Conservation (phyloP, 2,329 filamentous ascomycete species). For the Xylariaceae sp. region DNA sequence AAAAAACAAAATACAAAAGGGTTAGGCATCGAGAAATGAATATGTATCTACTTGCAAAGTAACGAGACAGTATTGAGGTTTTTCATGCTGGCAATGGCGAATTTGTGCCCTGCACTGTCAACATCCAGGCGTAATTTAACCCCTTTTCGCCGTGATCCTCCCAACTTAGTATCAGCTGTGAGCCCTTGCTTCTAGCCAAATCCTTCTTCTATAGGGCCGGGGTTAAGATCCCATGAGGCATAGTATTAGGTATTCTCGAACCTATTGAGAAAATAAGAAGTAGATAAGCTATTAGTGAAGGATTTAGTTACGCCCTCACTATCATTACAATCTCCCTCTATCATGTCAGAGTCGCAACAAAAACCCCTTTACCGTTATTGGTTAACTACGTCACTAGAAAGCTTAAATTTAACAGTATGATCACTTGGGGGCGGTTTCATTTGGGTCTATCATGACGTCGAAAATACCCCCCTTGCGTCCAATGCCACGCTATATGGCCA, state of each 20-base stretch:
- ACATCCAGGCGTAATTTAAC: background rate
- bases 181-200: no score
- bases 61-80: background rate
- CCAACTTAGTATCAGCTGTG: no score
- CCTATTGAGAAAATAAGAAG: background rate
- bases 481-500: background rate
- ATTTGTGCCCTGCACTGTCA: background rate
- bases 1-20: no score
- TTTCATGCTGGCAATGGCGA: background rate
- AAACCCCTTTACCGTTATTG: background rate
- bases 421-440: no score
- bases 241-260: background rate
- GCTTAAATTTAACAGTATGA: background rate
- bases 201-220: background rate
- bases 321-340: background rate
- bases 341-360: background rate
- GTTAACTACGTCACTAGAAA: background rate
- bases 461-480: background rate
- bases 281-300: background rate
- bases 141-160: background rate
- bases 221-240: background rate
- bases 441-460: background rate
- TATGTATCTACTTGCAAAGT: background rate
- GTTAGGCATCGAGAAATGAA: background rate
- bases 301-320: background rate